phyloP scores from a whole-genome alignment of 1,139 yeast genomes.

The Komagataea norvegica region DNA sequence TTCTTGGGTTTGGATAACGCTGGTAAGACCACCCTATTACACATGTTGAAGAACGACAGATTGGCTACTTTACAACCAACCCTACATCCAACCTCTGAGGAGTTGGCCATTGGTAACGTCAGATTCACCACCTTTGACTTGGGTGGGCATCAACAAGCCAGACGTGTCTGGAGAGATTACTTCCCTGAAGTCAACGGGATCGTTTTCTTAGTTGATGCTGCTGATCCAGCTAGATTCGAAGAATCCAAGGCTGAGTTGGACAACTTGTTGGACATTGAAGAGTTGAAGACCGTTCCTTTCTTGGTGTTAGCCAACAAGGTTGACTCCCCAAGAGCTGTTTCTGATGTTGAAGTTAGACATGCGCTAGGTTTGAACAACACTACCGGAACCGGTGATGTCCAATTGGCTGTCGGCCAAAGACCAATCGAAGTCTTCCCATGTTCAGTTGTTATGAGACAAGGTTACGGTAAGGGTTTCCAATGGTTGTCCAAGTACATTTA shows the following conservation, averaged over 20 bases:
- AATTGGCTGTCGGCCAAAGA: conserved; percentile 66
- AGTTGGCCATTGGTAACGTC: conserved; percentile 91
- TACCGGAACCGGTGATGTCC: conserved; percentile 77
- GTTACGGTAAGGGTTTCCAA: conserved; percentile 93
- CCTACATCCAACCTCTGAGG: conserved; percentile 97
- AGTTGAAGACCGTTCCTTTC: conserved; percentile 84
- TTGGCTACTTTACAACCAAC: conserved; percentile 97
- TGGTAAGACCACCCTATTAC: conserved; percentile 94
- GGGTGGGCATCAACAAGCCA: conserved; percentile 98
- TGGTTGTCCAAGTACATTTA: conserved; percentile 94
- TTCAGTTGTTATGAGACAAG: conserved; percentile 94
- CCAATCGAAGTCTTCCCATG: conserved; percentile 98
- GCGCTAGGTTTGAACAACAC: conserved; percentile 86
- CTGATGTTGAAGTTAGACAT: conserved; percentile 90
- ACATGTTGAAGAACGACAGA: conserved; percentile 95
- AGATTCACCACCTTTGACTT: conserved; percentile 96
- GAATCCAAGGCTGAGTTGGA: conserved; percentile 95
- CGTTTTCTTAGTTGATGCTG: conserved; percentile 94
- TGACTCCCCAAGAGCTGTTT: conserved; percentile 89
- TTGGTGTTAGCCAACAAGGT: conserved; percentile 94
- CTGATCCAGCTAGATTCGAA: conserved; percentile 91
- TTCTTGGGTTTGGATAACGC: conserved; percentile 97
- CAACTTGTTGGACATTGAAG: conserved; percentile 87
- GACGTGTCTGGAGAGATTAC: conserved; percentile 98
- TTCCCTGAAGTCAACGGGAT: conserved; percentile 99